Conservation (phyloP, 2,329 filamentous ascomycete genomes). For the Aspergillus quadrilineatus region DNA sequence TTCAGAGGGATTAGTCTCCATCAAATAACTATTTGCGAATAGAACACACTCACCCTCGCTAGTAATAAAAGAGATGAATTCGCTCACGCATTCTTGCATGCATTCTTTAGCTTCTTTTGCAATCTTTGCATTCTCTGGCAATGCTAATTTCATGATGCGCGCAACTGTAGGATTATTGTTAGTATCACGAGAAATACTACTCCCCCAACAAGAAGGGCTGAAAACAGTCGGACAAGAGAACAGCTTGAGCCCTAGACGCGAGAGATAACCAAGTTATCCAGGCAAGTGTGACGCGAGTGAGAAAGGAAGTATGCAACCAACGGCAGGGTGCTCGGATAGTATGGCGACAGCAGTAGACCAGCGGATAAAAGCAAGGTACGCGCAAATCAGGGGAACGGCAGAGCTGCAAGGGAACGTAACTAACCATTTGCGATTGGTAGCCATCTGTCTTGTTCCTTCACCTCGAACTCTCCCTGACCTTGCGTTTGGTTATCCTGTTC, state of each 20-base stretch:
- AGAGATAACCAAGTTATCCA: neutral
- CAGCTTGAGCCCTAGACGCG: neutral
- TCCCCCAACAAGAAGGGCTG: neutral
- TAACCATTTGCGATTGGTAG: slow-evolving; percentile 99
- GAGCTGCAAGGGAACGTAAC: slow-evolving; percentile 53
- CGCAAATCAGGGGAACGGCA: slow-evolving; percentile 52
- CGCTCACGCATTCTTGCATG: slow-evolving; percentile 99
- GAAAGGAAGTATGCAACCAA: slow-evolving; percentile 1
- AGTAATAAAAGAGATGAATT: slow-evolving; percentile 99
- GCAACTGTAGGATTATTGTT: slow-evolving; percentile 80
- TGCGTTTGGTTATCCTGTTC: slow-evolving; percentile 65
- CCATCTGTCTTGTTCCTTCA: slow-evolving; percentile 99
- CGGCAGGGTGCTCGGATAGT: slow-evolving; percentile 30
- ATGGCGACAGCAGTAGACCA: slow-evolving; percentile 31
- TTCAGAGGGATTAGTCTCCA: slow-evolving; percentile 17
- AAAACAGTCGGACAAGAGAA: neutral
- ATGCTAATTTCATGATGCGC: slow-evolving; percentile 96
- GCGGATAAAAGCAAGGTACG: slow-evolving; percentile 42
- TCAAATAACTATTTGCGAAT: neutral
- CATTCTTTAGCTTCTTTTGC: slow-evolving; percentile 99
- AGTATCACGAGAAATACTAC: slow-evolving; percentile 16
- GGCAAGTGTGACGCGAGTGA: neutral
- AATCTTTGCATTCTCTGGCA: slow-evolving; percentile 98
- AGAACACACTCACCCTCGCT: slow-evolving; percentile 75
- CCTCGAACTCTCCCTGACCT: slow-evolving; percentile 88